Evolutionary conservation across 179 eudicot species (phyloP).

Genomic region (Camellia oleifera): DNA sequence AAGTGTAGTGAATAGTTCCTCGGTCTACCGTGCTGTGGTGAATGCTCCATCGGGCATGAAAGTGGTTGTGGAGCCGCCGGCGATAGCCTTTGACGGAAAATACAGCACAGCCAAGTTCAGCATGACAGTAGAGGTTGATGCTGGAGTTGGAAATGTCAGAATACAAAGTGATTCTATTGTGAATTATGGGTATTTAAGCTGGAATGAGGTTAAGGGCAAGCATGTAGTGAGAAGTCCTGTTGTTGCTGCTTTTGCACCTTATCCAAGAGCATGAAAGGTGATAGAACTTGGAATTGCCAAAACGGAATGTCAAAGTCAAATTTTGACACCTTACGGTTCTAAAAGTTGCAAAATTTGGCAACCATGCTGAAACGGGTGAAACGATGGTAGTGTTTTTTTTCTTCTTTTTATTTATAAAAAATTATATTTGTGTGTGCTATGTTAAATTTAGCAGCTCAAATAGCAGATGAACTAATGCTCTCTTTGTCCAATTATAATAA

Average conservation of each 20-base stretch:
- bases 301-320: too few species aligned
- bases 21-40: slow-evolving; percentile 25
- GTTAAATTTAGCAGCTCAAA: too few species aligned
- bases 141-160: background rate
- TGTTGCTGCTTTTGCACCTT: slow-evolving; percentile 9
- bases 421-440: too few species aligned
- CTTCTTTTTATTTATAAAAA: too few species aligned
- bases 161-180: slow-evolving; percentile 2
- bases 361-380: too few species aligned
- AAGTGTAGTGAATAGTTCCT: slow-evolving; percentile 28
- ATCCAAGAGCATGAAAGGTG: background rate
- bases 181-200: slow-evolving; percentile 17
- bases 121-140: slow-evolving; percentile 2
- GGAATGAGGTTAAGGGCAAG: slow-evolving; percentile 17
- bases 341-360: too few species aligned
- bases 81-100: slow-evolving; percentile 8
- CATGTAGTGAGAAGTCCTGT: slow-evolving; percentile 22
- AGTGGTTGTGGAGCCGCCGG: slow-evolving; percentile 14
- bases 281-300: too few species aligned
- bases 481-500: too few species aligned
- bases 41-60: slow-evolving; percentile 16
- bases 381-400: too few species aligned
- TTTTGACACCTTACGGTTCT: too few species aligned
- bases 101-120: slow-evolving; percentile 17
- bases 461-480: too few species aligned